phyloP scores from a whole-genome alignment of 345 rosid genomes.

The Murraya koenigii region DNA sequence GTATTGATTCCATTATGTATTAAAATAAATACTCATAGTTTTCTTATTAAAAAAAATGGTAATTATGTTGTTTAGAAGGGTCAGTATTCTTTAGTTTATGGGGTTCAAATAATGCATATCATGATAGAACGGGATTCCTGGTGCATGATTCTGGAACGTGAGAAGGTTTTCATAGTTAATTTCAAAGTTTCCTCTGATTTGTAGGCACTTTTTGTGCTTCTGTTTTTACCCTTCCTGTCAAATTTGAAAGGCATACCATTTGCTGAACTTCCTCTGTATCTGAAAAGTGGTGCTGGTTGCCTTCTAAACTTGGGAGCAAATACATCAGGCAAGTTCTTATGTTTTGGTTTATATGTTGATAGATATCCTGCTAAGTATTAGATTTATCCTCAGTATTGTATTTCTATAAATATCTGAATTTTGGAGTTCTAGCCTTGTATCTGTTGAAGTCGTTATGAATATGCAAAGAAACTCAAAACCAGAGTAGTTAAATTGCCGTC shows the following conservation, averaged over 20 bases:
- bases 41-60: too few species aligned
- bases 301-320: constrained; percentile 59
- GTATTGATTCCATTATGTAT: background rate
- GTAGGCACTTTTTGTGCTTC: constrained; percentile 85
- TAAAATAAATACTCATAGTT: too few species aligned
- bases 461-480: background rate
- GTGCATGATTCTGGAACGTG: background rate
- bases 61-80: background rate
- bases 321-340: constrained; percentile 47
- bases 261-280: constrained; percentile 55
- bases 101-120: background rate
- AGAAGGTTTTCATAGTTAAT: constrained; percentile 3
- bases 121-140: background rate
- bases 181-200: constrained; percentile 4
- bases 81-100: background rate
- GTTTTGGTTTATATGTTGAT: background rate
- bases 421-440: background rate
- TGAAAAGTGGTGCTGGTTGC: constrained; percentile 83
- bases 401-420: background rate
- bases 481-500: background rate
- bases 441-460: background rate
- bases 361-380: background rate
- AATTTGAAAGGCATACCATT: constrained; percentile 82
- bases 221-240: constrained; percentile 70
- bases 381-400: background rate